A percentile compares a stretch with the other conserved stretches of the same genome.
Evolutionary conservation across 2,329 filamentous ascomycete genomes (phyloP).

Genomic region (Trichophyton schoenleinii): DNA sequence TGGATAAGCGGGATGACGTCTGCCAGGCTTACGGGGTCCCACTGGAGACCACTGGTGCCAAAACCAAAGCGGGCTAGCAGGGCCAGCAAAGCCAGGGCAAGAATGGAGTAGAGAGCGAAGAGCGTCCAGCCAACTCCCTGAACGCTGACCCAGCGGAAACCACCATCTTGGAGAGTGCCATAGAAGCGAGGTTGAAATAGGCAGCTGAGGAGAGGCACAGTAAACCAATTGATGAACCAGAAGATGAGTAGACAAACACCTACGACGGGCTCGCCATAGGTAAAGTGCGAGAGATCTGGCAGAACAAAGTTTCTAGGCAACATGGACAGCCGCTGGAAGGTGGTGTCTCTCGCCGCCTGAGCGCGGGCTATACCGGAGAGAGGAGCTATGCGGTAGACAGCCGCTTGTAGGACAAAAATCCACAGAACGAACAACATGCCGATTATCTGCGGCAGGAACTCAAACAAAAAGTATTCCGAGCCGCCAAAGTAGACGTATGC

Average conservation of each 20-base stretch:
- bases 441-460: conserved; percentile 69
- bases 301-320: conserved; percentile 54
- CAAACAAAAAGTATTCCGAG: conserved; percentile 69
- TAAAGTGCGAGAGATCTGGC: conserved; percentile 55
- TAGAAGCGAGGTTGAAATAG: conserved; percentile 58
- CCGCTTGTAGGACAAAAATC: conserved; percentile 59
- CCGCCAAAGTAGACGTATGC: conserved; percentile 58
- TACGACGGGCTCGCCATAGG: conserved; percentile 54
- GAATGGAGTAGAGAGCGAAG: conserved; percentile 58
- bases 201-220: conserved; percentile 67
- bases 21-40: conserved; percentile 72
- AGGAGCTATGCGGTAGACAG: conserved; percentile 64
- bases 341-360: conserved; percentile 37
- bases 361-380: conserved; percentile 57
- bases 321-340: conserved; percentile 49
- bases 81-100: conserved; percentile 46
- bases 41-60: conserved; percentile 61
- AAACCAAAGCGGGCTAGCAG: conserved; percentile 53
- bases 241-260: conserved; percentile 54
- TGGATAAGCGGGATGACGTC: conserved; percentile 69
- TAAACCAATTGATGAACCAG: conserved; percentile 62
- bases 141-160: conserved; percentile 70
- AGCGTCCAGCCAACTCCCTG: conserved; percentile 68
- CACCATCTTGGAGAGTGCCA: conserved; percentile 42
- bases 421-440: conserved; percentile 62